phyloP scores from a whole-genome alignment of 1,284 basidiomycete species.

The Cutaneotrichosporon arboriforme region DNA sequence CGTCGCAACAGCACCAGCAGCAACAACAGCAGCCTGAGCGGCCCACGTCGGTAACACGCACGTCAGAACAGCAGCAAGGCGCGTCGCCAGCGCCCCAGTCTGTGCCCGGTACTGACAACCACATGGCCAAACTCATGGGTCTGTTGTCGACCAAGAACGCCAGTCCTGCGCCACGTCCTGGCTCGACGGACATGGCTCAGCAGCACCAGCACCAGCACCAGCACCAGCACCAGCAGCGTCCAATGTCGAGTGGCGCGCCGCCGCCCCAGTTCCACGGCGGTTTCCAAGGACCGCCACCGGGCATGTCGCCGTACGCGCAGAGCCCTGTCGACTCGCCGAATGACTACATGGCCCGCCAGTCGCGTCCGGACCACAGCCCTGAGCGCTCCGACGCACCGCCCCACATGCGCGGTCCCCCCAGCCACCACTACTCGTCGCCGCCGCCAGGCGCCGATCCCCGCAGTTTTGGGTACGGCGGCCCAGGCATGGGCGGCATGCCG shows the following conservation, averaged over 20 bases:
- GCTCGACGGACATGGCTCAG: conserved; percentile 9
- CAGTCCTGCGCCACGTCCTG: conserved; percentile 12
- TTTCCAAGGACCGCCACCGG: conserved; percentile 11
- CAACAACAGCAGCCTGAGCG: background rate
- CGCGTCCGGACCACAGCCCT: conserved; percentile 5
- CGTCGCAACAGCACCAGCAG: background rate
- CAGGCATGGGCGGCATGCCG: background rate
- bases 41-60: background rate
- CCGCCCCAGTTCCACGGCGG: conserved; percentile 3
- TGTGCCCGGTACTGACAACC: conserved; percentile 23
- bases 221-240: no score
- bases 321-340: conserved; percentile 5
- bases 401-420: conserved; percentile 2
- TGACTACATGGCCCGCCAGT: conserved; percentile 10
- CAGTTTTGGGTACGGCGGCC: conserved; percentile 3
- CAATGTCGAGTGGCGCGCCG: background rate
- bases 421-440: conserved; percentile 10
- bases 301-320: conserved; percentile 15
- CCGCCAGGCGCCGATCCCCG: conserved; percentile 14
- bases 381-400: conserved; percentile 1
- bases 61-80: background rate
- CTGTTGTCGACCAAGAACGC: conserved; percentile 28
- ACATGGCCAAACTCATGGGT: conserved; percentile 41
- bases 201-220: conserved; percentile 8
- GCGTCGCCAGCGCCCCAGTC: background rate